phyloP scores from a whole-genome alignment of 352 stramenopile genomes.

The Blastocystis sp. region DNA sequence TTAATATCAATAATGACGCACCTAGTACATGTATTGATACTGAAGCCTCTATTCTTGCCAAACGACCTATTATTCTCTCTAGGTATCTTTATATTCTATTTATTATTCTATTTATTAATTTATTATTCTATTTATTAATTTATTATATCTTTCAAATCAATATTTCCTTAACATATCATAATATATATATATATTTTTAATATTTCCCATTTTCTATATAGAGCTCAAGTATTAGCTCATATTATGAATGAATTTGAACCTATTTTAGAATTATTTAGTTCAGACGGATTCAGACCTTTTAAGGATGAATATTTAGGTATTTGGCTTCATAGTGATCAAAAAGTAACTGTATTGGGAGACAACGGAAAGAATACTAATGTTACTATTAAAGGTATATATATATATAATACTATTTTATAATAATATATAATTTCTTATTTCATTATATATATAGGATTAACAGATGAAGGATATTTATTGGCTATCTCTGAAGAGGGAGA shows the following conservation, averaged over 20 bases:
- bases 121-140: no score
- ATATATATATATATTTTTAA: no score
- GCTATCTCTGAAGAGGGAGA: slow-evolving; percentile 26
- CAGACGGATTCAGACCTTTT: slow-evolving; percentile 8
- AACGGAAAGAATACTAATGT: slow-evolving; percentile 13
- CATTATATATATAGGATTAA: no score
- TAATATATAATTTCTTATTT: no score
- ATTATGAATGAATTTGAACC: slow-evolving; percentile 12
- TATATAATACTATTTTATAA: no score
- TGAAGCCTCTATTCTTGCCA: no score
- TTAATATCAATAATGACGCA: slow-evolving; percentile 33
- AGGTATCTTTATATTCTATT: no score
- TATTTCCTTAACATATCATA: no score
- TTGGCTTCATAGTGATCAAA: slow-evolving; percentile 41
- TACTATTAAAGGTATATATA: slow-evolving; percentile 39
- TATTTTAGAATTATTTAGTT: slow-evolving; percentile 1
- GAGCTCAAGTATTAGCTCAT: slow-evolving; percentile 13
- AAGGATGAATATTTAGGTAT: slow-evolving; percentile 7
- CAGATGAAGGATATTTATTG: slow-evolving; percentile 32
- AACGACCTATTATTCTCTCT: no score
- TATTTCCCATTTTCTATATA: no score
- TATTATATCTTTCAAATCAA: no score
- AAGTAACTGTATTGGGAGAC: slow-evolving; percentile 39
- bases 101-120: no score
- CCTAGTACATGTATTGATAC: slow-evolving; percentile 35